Evolutionary conservation across 805 yeast genomes (phyloP).

Genomic region (Wickerhamomyces rabaulensis): DNA sequence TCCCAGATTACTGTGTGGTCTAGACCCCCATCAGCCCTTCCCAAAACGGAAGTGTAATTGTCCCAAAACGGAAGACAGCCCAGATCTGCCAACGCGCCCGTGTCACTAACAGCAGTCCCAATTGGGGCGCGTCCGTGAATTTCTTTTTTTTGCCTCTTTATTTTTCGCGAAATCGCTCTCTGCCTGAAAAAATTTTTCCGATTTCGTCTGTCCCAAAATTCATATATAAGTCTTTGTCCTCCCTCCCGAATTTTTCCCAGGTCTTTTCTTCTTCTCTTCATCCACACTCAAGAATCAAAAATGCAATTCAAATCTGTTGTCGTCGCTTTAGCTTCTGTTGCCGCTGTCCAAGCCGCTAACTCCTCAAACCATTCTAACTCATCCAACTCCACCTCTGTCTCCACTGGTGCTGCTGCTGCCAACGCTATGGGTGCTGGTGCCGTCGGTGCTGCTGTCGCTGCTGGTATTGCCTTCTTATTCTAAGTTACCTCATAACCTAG

Average conservation of each 20-base stretch:
- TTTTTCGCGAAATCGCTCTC: not conserved
- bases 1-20: not conserved
- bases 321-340: slow-evolving; percentile 64
- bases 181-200: not conserved
- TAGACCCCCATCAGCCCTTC: not conserved
- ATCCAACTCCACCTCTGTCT: slow-evolving; percentile 38
- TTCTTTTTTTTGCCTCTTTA: not conserved
- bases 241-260: not conserved
- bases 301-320: slow-evolving; percentile 73
- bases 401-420: slow-evolving; percentile 46
- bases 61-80: slow-evolving; percentile 1
- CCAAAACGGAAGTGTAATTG: not conserved
- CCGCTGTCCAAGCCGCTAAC: slow-evolving; percentile 62
- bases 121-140: not conserved
- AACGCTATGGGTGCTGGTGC: slow-evolving; percentile 65
- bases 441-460: slow-evolving; percentile 81
- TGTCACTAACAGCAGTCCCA: not conserved
- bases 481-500: slow-evolving; percentile 20
- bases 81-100: too few species aligned
- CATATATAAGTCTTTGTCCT: slow-evolving; percentile 3
- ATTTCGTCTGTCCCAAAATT: not conserved
- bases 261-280: slow-evolving; percentile 1
- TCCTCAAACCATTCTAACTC: slow-evolving; percentile 35
- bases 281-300: slow-evolving; percentile 13
- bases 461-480: slow-evolving; percentile 59